phyloP scores from a whole-genome alignment of 2,329 filamentous ascomycete genomes.

The Harringtonia lauricola region DNA sequence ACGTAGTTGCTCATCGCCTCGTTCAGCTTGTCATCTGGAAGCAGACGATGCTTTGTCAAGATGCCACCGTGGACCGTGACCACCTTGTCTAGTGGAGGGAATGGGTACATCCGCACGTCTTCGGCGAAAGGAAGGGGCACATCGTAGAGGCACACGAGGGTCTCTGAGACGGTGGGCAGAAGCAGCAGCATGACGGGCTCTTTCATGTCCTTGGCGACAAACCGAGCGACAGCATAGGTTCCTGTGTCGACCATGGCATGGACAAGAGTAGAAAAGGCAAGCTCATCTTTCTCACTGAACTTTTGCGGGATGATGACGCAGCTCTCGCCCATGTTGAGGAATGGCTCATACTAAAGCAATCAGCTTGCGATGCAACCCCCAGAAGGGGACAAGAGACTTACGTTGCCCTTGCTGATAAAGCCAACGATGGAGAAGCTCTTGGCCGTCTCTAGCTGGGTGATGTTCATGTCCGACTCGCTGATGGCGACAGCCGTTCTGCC shows the following conservation, averaged over 20 bases:
- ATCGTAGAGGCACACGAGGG: constrained; percentile 80
- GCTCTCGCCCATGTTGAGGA: constrained; percentile 72
- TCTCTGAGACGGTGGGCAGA: constrained; percentile 65
- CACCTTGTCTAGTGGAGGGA: constrained; percentile 80
- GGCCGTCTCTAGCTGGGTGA: constrained; percentile 74
- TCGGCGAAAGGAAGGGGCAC: constrained; percentile 87
- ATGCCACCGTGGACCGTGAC: constrained; percentile 76
- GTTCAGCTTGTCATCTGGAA: constrained; percentile 64
- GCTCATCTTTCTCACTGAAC: constrained; percentile 67
- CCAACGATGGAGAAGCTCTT: constrained; percentile 74
- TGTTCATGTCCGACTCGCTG: constrained; percentile 71
- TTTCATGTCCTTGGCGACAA: constrained; percentile 76
- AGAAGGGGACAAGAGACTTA: constrained; percentile 21
- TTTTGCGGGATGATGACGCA: constrained; percentile 69
- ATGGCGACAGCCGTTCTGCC: constrained; percentile 87
- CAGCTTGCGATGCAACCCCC: no score
- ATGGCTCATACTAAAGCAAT: constrained; percentile 61
- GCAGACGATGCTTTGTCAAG: constrained; percentile 69
- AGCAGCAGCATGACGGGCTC: constrained; percentile 68
- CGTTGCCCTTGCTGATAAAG: constrained; percentile 65
- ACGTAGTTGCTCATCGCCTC: constrained; percentile 86
- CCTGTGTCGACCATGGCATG: constrained; percentile 78
- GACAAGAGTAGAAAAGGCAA: constrained; percentile 82
- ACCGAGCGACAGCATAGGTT: constrained; percentile 73
- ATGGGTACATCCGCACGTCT: constrained; percentile 81